Conservation (phyloP, 2,329 filamentous ascomycete species). For the Venturiaceae sp. region DNA sequence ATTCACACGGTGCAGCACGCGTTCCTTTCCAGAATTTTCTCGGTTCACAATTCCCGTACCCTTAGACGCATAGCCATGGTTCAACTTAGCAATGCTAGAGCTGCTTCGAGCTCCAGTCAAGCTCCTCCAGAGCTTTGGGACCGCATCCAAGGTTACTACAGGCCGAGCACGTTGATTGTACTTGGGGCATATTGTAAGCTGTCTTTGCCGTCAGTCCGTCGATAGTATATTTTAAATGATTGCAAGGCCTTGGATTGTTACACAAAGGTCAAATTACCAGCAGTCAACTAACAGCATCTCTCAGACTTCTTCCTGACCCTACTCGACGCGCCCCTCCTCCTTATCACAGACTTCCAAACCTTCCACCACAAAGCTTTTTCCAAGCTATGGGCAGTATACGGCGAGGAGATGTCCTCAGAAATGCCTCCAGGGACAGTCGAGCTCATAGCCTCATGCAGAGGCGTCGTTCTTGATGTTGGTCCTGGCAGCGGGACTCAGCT, state of each 20-base stretch:
- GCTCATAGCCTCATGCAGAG: constrained; percentile 19
- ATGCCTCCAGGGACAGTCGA: constrained; percentile 22
- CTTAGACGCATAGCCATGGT: neutral
- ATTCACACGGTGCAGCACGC: neutral
- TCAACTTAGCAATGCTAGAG: neutral
- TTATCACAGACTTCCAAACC: neutral
- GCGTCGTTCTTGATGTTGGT: constrained; percentile 27
- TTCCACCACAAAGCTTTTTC: constrained; percentile 8
- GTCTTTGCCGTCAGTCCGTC: too few relatives aligned
- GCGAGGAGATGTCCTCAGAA: constrained; percentile 24
- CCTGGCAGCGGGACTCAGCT: constrained; percentile 45
- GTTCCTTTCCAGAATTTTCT: neutral
- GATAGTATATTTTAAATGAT: too few relatives aligned
- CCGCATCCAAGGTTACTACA: neutral
- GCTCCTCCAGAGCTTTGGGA: neutral
- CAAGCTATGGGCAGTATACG: constrained; percentile 9
- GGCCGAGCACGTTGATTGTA: neutral
- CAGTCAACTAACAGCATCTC: neutral
- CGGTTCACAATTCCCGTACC: neutral
- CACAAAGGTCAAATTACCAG: too few relatives aligned
- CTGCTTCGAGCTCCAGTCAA: neutral
- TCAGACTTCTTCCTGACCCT: neutral
- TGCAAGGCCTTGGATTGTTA: too few relatives aligned
- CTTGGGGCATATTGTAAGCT: neutral
- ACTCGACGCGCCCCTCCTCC: constrained; percentile 3